Conservation (phyloP, 148 eudicot genomes). For the Gaultheria prostrata region DNA sequence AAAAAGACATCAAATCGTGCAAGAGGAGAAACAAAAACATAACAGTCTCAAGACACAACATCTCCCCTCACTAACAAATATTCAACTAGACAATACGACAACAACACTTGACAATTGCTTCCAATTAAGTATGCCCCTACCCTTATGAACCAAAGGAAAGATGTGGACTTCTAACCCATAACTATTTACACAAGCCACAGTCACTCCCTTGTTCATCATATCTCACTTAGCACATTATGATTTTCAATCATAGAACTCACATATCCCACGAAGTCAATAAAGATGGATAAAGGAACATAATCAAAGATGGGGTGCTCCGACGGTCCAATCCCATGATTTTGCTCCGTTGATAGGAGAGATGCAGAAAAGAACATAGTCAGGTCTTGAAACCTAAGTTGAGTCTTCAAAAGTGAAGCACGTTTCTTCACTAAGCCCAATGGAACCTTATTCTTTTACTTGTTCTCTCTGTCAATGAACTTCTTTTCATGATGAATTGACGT, state of each 20-base stretch:
- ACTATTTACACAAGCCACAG: neutral
- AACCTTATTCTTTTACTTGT: neutral
- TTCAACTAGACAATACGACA: neutral
- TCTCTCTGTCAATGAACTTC: neutral
- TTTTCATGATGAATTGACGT: neutral
- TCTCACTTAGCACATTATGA: neutral
- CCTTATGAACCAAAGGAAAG: neutral
- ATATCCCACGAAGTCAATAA: neutral
- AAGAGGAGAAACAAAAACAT: neutral
- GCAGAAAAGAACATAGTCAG: neutral
- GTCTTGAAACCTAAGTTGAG: neutral
- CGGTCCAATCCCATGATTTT: neutral
- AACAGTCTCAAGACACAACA: neutral
- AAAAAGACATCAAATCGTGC: neutral
- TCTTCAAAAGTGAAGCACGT: neutral
- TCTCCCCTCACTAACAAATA: neutral
- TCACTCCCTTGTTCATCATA: neutral
- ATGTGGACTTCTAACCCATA: neutral
- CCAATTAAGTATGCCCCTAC: neutral
- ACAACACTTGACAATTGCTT: neutral
- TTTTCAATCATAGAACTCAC: neutral
- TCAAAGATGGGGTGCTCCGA: neutral
- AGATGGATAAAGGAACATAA: constrained; percentile 3
- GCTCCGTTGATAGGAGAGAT: neutral
- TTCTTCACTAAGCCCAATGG: neutral